Conservation (phyloP, 169 alveolate genomes). For the Miamiensis avidus region DNA sequence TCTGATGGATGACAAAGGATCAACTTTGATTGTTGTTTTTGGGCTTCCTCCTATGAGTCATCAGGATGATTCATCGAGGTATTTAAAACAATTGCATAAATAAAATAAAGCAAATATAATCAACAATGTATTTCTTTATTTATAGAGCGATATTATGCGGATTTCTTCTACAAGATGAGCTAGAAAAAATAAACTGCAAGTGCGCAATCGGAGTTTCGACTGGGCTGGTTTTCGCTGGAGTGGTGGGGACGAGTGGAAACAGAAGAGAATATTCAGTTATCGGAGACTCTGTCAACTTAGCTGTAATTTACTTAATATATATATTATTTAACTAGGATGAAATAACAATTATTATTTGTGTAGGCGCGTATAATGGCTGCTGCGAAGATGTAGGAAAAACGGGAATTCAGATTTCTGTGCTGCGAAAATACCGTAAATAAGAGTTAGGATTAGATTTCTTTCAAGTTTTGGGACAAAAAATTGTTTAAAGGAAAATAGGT, state of each 20-base stretch:
- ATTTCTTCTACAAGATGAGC: slow-evolving; percentile 55
- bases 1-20: slow-evolving; percentile 86
- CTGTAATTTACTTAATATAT: slow-evolving; percentile 40
- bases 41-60: slow-evolving; percentile 82
- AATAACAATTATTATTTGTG: too few relatives aligned
- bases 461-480: slow-evolving; percentile 57
- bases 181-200: slow-evolving; percentile 53
- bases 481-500: slow-evolving; percentile 50
- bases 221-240: slow-evolving; percentile 84
- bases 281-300: slow-evolving; percentile 83
- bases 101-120: too few relatives aligned
- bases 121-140: too few relatives aligned
- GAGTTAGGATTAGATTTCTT: slow-evolving; percentile 60
- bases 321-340: too few relatives aligned
- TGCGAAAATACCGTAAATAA: slow-evolving; percentile 55
- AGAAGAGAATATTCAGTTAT: slow-evolving; percentile 83
- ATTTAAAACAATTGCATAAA: too few relatives aligned
- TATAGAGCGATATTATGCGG: slow-evolving; percentile 53
- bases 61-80: slow-evolving; percentile 80
- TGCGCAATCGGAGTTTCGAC: slow-evolving; percentile 81
- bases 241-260: slow-evolving; percentile 79
- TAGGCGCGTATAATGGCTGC: slow-evolving; percentile 61
- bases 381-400: slow-evolving; percentile 46
- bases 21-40: slow-evolving; percentile 75
- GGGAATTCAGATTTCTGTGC: slow-evolving; percentile 51